These are phyloP conservation scores for Flammula alnicola DNA, from an alignment of 1,284 basidiomycete genomes.

Conservation along the genomic window DNA sequence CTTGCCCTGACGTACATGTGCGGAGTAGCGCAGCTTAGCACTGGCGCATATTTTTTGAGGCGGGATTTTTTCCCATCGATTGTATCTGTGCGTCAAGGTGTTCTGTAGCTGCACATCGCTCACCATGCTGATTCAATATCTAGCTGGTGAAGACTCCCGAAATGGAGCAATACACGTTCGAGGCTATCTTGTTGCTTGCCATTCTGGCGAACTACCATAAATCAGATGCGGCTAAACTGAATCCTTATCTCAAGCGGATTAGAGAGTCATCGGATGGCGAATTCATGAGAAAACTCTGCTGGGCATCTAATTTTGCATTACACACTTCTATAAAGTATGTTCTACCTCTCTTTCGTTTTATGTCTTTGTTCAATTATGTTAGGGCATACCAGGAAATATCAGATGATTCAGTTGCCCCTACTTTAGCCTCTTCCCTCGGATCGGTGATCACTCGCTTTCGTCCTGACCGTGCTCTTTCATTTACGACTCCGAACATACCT, in stretches of 20 bases:
- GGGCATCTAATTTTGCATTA: conserved; percentile 57
- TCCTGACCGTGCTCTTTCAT: conserved; percentile 55
- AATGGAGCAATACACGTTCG: conserved; percentile 59
- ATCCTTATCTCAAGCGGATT: conserved; percentile 62
- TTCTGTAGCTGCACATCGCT: neutral
- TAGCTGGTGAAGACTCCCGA: conserved; percentile 59
- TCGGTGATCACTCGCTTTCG: conserved; percentile 54
- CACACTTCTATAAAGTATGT: conserved; percentile 55
- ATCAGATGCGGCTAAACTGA: conserved; percentile 66
- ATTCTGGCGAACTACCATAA: conserved; percentile 71
- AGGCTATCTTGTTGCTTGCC: conserved; percentile 58
- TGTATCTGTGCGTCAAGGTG: conserved; percentile 41
- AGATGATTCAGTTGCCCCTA: conserved; percentile 54
- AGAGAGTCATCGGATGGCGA: conserved; percentile 49
- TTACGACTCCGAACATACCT: conserved; percentile 48
- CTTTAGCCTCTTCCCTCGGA: conserved; percentile 51
- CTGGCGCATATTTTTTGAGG: conserved; percentile 69
- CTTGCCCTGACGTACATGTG: conserved; percentile 60
- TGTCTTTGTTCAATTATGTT: neutral
- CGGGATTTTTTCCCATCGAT: conserved; percentile 62
- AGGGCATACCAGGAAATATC: conserved; percentile 61
- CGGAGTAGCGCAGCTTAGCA: conserved; percentile 63
- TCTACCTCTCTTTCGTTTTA: neutral
- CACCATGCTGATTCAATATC: neutral
- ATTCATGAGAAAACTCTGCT: conserved; percentile 59